A percentile compares a stretch with the other conserved stretches of the same genome.
Conservation (phyloP, 768 basidiomycete species). For the Vararia minispora region DNA sequence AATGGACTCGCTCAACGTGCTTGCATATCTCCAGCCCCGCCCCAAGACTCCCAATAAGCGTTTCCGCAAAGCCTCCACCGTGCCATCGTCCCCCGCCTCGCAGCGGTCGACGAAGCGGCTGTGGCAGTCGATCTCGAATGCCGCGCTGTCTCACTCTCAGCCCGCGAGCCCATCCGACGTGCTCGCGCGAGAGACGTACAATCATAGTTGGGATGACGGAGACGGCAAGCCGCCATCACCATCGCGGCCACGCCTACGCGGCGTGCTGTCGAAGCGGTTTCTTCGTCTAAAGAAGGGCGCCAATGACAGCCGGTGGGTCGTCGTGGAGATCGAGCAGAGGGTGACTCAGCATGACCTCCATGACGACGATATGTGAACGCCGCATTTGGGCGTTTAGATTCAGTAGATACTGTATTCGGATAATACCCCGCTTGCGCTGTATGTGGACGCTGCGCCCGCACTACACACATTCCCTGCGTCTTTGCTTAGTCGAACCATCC, state of each 20-base stretch:
- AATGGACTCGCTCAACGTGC: slow-evolving; percentile 9
- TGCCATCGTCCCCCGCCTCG: neutral
- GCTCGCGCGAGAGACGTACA: slow-evolving; percentile 20
- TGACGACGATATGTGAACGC: no score
- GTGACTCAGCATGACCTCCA: slow-evolving; percentile 18
- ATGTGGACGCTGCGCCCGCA: no score
- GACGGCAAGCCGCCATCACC: slow-evolving; percentile 7
- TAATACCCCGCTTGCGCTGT: no score
- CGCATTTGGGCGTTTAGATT: no score
- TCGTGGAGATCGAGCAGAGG: slow-evolving; percentile 20
- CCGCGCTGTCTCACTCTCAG: no score
- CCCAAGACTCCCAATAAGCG: no score
- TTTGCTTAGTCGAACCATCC: no score
- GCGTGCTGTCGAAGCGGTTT: slow-evolving; percentile 13
- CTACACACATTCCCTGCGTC: no score
- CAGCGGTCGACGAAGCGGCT: slow-evolving; percentile 1
- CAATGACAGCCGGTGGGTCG: slow-evolving; percentile 19
- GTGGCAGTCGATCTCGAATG: slow-evolving; percentile 5
- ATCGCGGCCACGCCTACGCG: neutral
- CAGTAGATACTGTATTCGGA: no score
- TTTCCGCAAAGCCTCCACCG: neutral
- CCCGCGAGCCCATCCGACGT: slow-evolving; percentile 21
- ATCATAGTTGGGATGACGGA: slow-evolving; percentile 14
- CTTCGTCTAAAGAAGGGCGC: slow-evolving; percentile 16
- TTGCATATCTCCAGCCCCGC: slow-evolving; percentile 9